A percentile compares a stretch with the other conserved stretches of the same genome.
These are phyloP conservation scores for Tubosaeta sp. DNA, from an alignment of 768 basidiomycete genomes.

Conservation along the genomic window DNA sequence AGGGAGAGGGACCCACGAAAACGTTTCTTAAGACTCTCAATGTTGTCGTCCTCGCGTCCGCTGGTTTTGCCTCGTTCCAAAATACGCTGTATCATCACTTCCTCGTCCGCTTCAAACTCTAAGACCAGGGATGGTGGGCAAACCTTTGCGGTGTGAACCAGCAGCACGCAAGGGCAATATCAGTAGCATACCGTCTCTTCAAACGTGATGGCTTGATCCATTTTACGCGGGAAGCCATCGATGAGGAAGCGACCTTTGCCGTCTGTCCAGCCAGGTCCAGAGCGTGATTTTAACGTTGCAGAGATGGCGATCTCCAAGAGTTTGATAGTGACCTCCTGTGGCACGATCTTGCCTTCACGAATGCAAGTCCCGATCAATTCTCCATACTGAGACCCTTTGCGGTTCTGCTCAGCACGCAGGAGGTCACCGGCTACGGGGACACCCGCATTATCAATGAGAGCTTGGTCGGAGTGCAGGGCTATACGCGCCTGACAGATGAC, in stretches of 20 bases:
- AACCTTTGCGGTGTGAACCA: slow-evolving; percentile 45
- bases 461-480: neutral
- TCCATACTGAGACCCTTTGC: slow-evolving; percentile 80
- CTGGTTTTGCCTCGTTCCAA: slow-evolving; percentile 90
- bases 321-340: slow-evolving; percentile 95
- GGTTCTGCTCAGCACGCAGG: slow-evolving; percentile 87
- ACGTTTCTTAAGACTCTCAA: slow-evolving; percentile 92
- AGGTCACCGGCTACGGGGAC: slow-evolving; percentile 82
- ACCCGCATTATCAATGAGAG: slow-evolving; percentile 6
- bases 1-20: slow-evolving; percentile 56
- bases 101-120: slow-evolving; percentile 84
- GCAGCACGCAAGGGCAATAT: neutral
- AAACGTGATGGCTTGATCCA: slow-evolving; percentile 95
- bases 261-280: slow-evolving; percentile 57
- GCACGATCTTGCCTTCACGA: slow-evolving; percentile 88
- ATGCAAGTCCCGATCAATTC: slow-evolving; percentile 85
- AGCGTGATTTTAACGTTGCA: slow-evolving; percentile 44
- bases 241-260: slow-evolving; percentile 86
- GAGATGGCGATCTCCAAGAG: slow-evolving; percentile 91
- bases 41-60: slow-evolving; percentile 93
- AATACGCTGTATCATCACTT: slow-evolving; percentile 81
- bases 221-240: slow-evolving; percentile 96
- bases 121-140: slow-evolving; percentile 77
- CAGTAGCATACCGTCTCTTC: slow-evolving; percentile 66
- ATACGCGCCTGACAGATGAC: slow-evolving; percentile 82